Conservation (phyloP, 371 early-diverging fungal species). For the Apophysomyces trapeziformis region DNA sequence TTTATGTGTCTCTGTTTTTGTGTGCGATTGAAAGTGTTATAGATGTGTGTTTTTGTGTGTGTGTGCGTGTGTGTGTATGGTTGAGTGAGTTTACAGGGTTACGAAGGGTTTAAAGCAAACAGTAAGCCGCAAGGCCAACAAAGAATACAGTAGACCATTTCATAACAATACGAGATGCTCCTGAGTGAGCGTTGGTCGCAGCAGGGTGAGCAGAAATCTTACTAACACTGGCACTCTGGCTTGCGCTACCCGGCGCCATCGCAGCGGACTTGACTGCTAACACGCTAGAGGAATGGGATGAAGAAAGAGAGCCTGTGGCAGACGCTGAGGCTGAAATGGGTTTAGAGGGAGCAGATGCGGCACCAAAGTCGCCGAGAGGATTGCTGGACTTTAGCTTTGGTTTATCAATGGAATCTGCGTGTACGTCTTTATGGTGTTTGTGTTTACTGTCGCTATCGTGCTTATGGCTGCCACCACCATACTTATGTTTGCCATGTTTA, state of each 20-base stretch:
- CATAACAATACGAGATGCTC: not conserved
- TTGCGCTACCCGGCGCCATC: not conserved
- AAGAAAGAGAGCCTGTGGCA: not conserved
- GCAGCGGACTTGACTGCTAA: not conserved
- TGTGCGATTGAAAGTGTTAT: not conserved
- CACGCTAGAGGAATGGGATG: not conserved
- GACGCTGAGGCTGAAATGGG: not conserved
- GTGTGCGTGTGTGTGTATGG: not conserved
- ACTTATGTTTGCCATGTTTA: not conserved
- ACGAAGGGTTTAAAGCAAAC: constrained; percentile 3
- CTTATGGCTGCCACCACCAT: not conserved
- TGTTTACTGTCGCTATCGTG: not conserved
- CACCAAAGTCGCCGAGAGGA: not conserved
- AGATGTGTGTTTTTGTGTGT: not conserved
- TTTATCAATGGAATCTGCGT: not conserved
- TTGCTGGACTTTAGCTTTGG: not conserved
- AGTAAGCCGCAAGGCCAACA: not conserved
- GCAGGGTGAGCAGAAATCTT: not conserved
- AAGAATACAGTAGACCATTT: not conserved
- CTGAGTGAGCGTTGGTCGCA: not conserved
- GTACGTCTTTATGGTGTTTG: not conserved
- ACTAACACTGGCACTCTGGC: not conserved
- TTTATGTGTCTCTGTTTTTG: not conserved
- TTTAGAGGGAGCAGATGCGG: not conserved
- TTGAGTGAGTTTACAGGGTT: not conserved